Base-by-base conservation (phyloP, 345 rosid genomes). In the Salix purpurea region DNA sequence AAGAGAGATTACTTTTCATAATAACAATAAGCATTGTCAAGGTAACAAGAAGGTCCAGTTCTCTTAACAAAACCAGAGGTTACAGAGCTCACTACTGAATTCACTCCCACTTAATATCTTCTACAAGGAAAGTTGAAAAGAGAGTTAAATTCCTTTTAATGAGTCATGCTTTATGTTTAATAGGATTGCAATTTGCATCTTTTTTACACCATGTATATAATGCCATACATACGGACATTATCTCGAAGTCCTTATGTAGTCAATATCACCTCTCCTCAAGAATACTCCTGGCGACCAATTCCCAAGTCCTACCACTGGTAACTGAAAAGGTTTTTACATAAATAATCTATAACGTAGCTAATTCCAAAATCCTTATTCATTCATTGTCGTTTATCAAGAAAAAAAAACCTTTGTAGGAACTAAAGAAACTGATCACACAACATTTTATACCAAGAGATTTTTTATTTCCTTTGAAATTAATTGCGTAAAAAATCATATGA, bases 1-100 rank as follows among this genome's bases (percentile, higher is more conserved):
- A 44, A 73, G n/a, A 67, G 28, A 42, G 52, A 32, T 30, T 70
- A 67, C 64, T 36, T 73, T 73, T 23, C 69, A 58, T 72, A 44
- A 76, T 44, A 79, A 24, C 6, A 48, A 73, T 4, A 60, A 34
- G 12, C 26, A 42, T 1, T 34, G 15, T 54, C 46, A 67, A 46
- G 21, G 19, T 11, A 56, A 28, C 37, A 24, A 4, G 10, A 58
- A 58, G 62, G 62, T n/a, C 62, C 62, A 3, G 12, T n/a, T 58
- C 62, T 58, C 62, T 8, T 58, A 8, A 9, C 62, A 58, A n/a
- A 58, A 58, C 24, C 62, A 58, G 62, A 1, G 58, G n/a, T 52
- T 52, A n/a, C 28, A 9, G 62, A 18, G 14, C 26, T n/a, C 62
- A 8, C 7, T 56, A 21, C 23, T 32, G 37, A 62, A 16, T 24